Percentiles rank a stretch among this genome's conserved stretches.
These are phyloP conservation scores for Penicillium mononematosum DNA, from an alignment of 495 filamentous ascomycete genomes.

Conservation along the genomic window DNA sequence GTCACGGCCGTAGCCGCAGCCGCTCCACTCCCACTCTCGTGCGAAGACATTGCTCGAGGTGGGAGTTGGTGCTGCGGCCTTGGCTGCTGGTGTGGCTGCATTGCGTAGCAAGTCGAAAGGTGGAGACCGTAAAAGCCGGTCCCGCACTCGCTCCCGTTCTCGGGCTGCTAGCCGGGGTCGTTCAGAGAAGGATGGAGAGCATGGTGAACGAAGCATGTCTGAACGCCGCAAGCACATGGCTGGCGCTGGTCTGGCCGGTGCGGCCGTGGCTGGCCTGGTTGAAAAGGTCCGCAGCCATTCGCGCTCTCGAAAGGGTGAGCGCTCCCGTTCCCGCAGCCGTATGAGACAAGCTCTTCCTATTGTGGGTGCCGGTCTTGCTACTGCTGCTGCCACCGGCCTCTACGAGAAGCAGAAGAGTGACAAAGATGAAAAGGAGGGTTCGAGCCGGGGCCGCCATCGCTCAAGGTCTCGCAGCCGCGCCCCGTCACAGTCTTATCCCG, in stretches of 20 bases:
- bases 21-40: conserved; percentile 58
- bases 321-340: conserved; percentile 58
- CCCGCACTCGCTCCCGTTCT: conserved; percentile 50
- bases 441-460: conserved; percentile 48
- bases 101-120: conserved; percentile 63
- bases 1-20: conserved; percentile 45
- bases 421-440: conserved; percentile 53
- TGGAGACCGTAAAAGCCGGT: conserved; percentile 70
- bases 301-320: conserved; percentile 51
- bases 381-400: conserved; percentile 74
- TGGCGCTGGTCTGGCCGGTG: conserved; percentile 74
- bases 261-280: conserved; percentile 72
- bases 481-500: conserved; percentile 52
- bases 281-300: conserved; percentile 74
- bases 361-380: conserved; percentile 72
- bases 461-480: conserved; percentile 58
- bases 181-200: conserved; percentile 30
- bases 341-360: conserved; percentile 62
- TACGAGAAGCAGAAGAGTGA: conserved; percentile 76
- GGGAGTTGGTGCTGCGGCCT: conserved; percentile 76
- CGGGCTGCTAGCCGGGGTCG: conserved; percentile 45
- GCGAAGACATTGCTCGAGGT: conserved; percentile 64
- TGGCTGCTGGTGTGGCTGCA: conserved; percentile 77
- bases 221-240: conserved; percentile 69
- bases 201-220: conserved; percentile 51